Evolutionary conservation across 2,329 filamentous ascomycete genomes (phyloP), one percentile per base, ranked within the genome.

Genomic region (Myriosclerotinia duriaeana): DNA sequence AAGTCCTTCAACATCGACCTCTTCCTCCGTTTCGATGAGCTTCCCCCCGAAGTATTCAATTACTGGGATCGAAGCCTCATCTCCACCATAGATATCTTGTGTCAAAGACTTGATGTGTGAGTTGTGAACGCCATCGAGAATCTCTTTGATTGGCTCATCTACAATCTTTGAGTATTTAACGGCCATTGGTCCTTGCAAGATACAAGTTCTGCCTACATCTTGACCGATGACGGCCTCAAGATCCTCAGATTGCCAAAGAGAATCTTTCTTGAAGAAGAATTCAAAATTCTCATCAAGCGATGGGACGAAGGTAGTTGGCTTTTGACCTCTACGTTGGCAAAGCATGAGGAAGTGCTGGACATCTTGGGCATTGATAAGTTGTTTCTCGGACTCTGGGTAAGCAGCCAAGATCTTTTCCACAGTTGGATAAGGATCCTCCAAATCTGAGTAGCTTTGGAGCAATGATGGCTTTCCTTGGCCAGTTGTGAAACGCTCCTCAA

Each of bases 261-360:
- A 99, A 78, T 99, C 95, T 83, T 99, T 99, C 88, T 99, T 99
- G 89, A 99, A 99, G 83, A 92, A 99, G 81, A 96, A 97, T 77
- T 99, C 95, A 72, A 99, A 99, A 77, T 94, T 97, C 70, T 96
- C 93, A 74, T 99, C 95, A 30, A 99, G 84, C n/a, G 90, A 84
- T 6, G 95, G 95, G 40, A 99, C 93, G 77, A 99, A 99, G 0
- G 94, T 95, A 38, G 96, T 91, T 2, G 95, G 95, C 85, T 99
- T 99, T 83, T 99, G 95, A 52, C 89, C 90, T 58, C 90, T 91
- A 48, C 93, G 89, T 80, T 95, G 89, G 84, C 93, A 98, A 53
- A 99, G 88, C 44, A 96, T 84, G 64, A 99, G 80, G 84, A 99
- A 98, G 80, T 98, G 90, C 80, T 99, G 95, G 12, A 97, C 93